These are phyloP conservation scores for Ceratobasidium sp. DNA, from an alignment of 1,284 basidiomycete species.

Conservation along the genomic window DNA sequence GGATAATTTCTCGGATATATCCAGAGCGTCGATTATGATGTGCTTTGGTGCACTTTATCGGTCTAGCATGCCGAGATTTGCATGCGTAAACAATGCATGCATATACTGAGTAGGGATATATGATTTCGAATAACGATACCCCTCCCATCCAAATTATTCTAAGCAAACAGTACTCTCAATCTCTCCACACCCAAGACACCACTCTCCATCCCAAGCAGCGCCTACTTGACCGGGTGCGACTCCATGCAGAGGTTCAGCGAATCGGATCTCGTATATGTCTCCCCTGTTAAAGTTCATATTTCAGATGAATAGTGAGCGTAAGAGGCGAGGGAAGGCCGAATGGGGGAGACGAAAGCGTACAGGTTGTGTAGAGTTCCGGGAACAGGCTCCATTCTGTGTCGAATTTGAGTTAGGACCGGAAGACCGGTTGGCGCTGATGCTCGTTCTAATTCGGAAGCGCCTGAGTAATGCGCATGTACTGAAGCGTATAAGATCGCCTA, in stretches of 20 bases:
- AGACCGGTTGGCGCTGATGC: slow-evolving; percentile 60
- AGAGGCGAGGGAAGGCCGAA: slow-evolving; percentile 25
- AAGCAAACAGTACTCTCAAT: slow-evolving; percentile 60
- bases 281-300: slow-evolving; percentile 22
- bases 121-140: neutral
- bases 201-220: slow-evolving; percentile 77
- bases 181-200: slow-evolving; percentile 87
- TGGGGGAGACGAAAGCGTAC: slow-evolving; percentile 53
- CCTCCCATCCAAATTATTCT: neutral
- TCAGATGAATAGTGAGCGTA: slow-evolving; percentile 6
- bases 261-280: slow-evolving; percentile 61
- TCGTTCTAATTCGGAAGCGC: slow-evolving; percentile 66
- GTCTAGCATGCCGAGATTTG: too few relatives aligned
- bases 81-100: too few relatives aligned
- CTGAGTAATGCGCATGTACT: neutral
- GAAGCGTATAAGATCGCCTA: neutral
- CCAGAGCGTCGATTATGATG: too few relatives aligned
- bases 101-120: too few relatives aligned
- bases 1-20: too few relatives aligned
- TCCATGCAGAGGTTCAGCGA: slow-evolving; percentile 73
- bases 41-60: too few relatives aligned
- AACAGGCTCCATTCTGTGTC: slow-evolving; percentile 71
- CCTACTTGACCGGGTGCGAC: slow-evolving; percentile 87
- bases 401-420: slow-evolving; percentile 71
- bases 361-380: slow-evolving; percentile 64